Base-by-base conservation (phyloP, 2,329 filamentous ascomycete species). In the Aspergillus floridensis region DNA sequence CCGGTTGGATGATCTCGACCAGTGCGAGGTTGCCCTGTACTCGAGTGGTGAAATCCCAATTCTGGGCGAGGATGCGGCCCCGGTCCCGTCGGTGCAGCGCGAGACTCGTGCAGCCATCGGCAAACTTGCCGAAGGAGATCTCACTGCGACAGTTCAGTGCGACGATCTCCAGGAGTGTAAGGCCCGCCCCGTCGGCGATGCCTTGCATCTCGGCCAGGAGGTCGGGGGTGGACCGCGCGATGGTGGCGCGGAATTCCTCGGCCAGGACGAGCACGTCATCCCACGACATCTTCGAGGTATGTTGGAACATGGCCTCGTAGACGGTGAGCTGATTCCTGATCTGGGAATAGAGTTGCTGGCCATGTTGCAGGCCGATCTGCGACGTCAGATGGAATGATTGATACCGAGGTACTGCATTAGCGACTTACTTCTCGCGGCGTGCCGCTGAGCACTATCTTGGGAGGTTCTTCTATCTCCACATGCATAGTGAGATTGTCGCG, bases 131-230 rank as follows among this genome's bases (percentile, higher is more conserved):
- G 62, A 84, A 84, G 0, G 82, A 80, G 53, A 86, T 85, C 67
- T 86, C 84, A 0, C 83, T 86, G 12, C 84, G 79, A 24, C 85
- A 82, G 62, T 87, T 86, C 55, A 86, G 70, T 0, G 84, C 84
- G 8, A 86, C 72, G 44, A 87, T 82, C 24, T 82, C 80, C 8
- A 81, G 72, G 1, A 84, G 62, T n/a, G 77, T 70, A 5, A 77
- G 65, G 0, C 69, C 74, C 0, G 83, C 77, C 5, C 84, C 84
- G 29, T 82, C 77, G 1, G 84, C 83, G 49, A 86, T 77, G 2
- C 82, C 86, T 57, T 72, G 68, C 64, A 82, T 80, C 62, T 84
- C 81, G n/a, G 70, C 68, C 4, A 79, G 66, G 19, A 80, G 68
- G 19, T 74, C 66, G 0, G 76, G 73, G 1, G 73, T 68, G n/a